Evolutionary conservation across 73 alveolate species (phyloP), one percentile per base, ranked within the genome.

Genomic region (Tetrahymena borealis): DNA sequence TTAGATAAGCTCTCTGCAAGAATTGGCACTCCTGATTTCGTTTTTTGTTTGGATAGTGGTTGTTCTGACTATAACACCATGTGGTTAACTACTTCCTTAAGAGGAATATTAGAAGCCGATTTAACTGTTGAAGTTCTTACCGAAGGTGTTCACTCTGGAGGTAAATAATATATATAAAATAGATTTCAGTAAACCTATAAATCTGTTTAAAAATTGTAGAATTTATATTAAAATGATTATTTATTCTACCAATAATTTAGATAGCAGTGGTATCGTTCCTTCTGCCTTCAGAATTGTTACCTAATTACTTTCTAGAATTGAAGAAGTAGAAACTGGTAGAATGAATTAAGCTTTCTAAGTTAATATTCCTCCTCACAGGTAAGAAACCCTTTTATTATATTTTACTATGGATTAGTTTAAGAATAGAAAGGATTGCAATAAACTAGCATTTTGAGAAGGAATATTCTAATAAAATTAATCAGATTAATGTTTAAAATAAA

Each of bases 11-110:
- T 91, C 38, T 60, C 90, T 38, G 95, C 94, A 7, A 37, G 78
- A 90, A 95, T 96, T 90, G 97, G 98, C 18, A 85, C 92, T 33
- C 98, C 98, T 11, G 97, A 96, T 93, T 37, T 96, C 31, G 96
- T 97, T 93, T 92, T 96, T 16, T 97, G 99, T 78, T 93, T 97
- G 91, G 99, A 98, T 92, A 91, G 98, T 8, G 98, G 98, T 4
- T 96, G 98, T 90, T 91, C 94, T 20, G 96, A 92, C 90, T 96
- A 96, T 96, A 96, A 96, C 28, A 92, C 97, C 8, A 91, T 98
- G 39, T 95, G 99, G 97, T 77, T 98, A 36, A 98, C 99, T 4
- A 90, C 98, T 31, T 95, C 98, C 8, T 94, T 98, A 32, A 96
- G 99, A 95, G 99, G 99, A 31, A 78, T 92, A 32, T 41, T 97